Percentiles rank a stretch among this genome's conserved stretches.
Evolutionary conservation across 208 protist species (phyloP).

Genomic region (Trypanosoma scelopori): DNA sequence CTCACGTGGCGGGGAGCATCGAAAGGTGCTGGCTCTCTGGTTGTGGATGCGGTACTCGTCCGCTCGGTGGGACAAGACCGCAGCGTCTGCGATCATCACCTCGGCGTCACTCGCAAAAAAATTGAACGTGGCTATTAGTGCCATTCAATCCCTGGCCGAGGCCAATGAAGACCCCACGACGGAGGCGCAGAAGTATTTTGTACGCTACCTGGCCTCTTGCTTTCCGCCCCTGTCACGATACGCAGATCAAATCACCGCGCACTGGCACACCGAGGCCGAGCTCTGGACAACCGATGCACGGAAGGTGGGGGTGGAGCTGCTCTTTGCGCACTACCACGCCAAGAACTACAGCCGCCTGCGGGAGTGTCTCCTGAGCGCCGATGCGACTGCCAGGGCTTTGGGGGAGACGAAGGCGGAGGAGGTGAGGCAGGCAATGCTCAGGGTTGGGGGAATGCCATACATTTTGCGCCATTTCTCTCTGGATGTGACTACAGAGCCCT

Average conservation of each 20-base stretch:
- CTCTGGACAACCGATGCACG: conserved; percentile 26
- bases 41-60: conserved; percentile 84
- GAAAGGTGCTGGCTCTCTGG: conserved; percentile 50
- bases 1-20: conserved; percentile 28
- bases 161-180: conserved; percentile 45
- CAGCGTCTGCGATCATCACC: conserved; percentile 54
- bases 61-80: conserved; percentile 61
- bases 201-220: conserved; percentile 40
- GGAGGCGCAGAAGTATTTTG: conserved; percentile 54
- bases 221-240: conserved; percentile 53
- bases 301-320: conserved; percentile 48
- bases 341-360: conserved; percentile 24
- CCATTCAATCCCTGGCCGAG: conserved; percentile 63
- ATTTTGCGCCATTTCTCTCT: conserved; percentile 31
- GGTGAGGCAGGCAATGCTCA: conserved; percentile 19
- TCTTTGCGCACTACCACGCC: conserved; percentile 35
- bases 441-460: conserved; percentile 26
- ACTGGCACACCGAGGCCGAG: conserved; percentile 49
- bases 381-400: not conserved
- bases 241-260: conserved; percentile 68
- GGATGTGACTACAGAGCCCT: conserved; percentile 19
- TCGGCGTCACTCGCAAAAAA: conserved; percentile 41
- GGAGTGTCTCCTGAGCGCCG: conserved; percentile 14
- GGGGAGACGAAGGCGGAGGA: not conserved
- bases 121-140: conserved; percentile 54